Evolutionary conservation across 2,329 filamentous ascomycete genomes (phyloP), one percentile per base, ranked within the genome.

Genomic region (Aspergillus sp.): DNA sequence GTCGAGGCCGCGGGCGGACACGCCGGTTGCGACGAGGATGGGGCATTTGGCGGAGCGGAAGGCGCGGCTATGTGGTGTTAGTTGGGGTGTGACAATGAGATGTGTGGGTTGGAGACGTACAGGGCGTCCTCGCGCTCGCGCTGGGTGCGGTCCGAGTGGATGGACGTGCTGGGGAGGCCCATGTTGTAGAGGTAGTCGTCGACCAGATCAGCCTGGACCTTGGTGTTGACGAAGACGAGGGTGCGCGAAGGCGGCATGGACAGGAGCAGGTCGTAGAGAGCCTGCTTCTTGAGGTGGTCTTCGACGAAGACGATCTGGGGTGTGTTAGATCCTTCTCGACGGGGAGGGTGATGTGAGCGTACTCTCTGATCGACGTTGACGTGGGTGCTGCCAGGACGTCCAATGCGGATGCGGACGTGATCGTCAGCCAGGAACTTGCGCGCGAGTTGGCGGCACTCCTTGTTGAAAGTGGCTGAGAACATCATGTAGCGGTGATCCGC

Each of bases 391-490:
- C 94, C 94, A 22, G 90, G 84, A 63, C 93, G 89, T 26, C 94
- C 94, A 57, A 97, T 88, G 41, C 86, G 87, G 69, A 99, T 85
- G 19, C 88, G 89, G 47, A 95, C 79, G 63, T 90, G 85, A 40
- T 89, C 84, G 10, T 83, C 77, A 0, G 86, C 79, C 52, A 99
- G 82, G 65, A 92, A 89, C 24, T 88, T 79, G 53, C 83, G 85
- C 10, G 92, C 93, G 13, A 97, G 75, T 20, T 87, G 79, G 26
- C 91, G 89, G 57, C 89, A 84, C 0, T 76, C 77, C 74, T 88
- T 91, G 38, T 92, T 90, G 72, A 99, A 97, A 0, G 94, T 97
- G 1, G 94, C 94, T 0, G 91, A 96, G 70, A 97, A 97, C 76
- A 99, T 87, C 73, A 95, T 80, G 69, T 83, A 86, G 7, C 77